Evolutionary conservation across 2,329 filamentous ascomycete genomes (phyloP).

Genomic region (Lachnellula arida): DNA sequence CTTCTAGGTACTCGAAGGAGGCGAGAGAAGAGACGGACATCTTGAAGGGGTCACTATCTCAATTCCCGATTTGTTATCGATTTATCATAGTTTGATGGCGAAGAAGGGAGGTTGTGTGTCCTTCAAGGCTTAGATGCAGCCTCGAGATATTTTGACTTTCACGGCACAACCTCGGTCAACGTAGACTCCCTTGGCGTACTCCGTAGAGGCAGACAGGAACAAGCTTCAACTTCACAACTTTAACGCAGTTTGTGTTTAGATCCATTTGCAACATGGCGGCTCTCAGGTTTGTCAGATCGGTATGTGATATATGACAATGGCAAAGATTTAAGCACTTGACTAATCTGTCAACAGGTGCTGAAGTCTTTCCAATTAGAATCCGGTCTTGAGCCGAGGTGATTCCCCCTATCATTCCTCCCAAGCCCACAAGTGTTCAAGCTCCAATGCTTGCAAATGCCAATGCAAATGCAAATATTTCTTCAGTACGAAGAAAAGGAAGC

Average conservation of each 20-base stretch:
- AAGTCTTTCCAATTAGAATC: constrained; percentile 74
- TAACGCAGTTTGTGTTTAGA: constrained; percentile 6
- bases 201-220: neutral
- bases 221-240: constrained; percentile 1
- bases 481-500: too few relatives aligned
- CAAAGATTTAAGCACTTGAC: neutral
- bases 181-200: neutral
- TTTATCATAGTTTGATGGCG: constrained; percentile 20
- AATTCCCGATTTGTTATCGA: constrained; percentile 11
- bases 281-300: constrained; percentile 60
- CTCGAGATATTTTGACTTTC: too few relatives aligned
- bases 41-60: constrained; percentile 16
- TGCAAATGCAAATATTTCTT: too few relatives aligned
- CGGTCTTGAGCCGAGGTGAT: constrained; percentile 74
- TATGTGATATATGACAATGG: constrained; percentile 35
- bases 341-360: constrained; percentile 58
- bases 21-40: constrained; percentile 47
- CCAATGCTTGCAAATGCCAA: too few relatives aligned
- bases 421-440: neutral
- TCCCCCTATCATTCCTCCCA: neutral
- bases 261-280: constrained; percentile 42
- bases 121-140: too few relatives aligned
- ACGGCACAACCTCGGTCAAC: neutral
- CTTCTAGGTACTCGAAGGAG: constrained; percentile 87
- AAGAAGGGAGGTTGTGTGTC: neutral